A percentile compares a stretch with the other conserved stretches of the same genome.
phyloP scores from a whole-genome alignment of 208 protist genomes.

The Trypanosoma scelopori region DNA sequence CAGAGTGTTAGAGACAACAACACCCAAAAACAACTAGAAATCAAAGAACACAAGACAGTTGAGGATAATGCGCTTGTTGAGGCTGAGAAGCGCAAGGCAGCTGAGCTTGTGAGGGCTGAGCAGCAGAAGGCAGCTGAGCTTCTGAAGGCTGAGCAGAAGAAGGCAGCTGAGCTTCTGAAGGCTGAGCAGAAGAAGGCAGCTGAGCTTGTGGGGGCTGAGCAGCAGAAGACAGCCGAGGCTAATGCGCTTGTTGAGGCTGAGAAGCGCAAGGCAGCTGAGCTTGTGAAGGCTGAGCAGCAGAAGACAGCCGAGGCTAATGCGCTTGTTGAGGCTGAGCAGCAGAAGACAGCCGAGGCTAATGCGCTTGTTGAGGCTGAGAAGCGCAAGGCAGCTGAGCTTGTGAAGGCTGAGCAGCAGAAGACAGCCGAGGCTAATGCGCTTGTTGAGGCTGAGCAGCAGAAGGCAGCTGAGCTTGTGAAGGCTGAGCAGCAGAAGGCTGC shows the following conservation, averaged over 20 bases:
- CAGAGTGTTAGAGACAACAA: neutral
- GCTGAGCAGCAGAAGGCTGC: slow-evolving; percentile 2
- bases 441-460: slow-evolving; percentile 16
- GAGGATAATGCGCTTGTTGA: slow-evolving; percentile 1
- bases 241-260: neutral
- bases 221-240: slow-evolving; percentile 4
- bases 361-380: slow-evolving; percentile 9
- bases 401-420: slow-evolving; percentile 4
- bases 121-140: slow-evolving; percentile 4
- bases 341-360: slow-evolving; percentile 2
- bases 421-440: slow-evolving; percentile 9
- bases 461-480: slow-evolving; percentile 2
- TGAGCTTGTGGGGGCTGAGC: neutral
- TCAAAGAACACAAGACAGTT: slow-evolving; percentile 9
- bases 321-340: neutral
- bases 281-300: neutral
- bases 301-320: slow-evolving; percentile 21
- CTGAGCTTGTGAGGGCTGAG: slow-evolving; percentile 8
- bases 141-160: neutral
- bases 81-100: slow-evolving; percentile 2
- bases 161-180: slow-evolving; percentile 3
- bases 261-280: slow-evolving; percentile 6
- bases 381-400: slow-evolving; percentile 3
- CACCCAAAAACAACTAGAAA: slow-evolving; percentile 14
- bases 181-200: neutral